Conservation (phyloP, 2,329 filamentous ascomycete species). For the Elsinoe arachidis region DNA sequence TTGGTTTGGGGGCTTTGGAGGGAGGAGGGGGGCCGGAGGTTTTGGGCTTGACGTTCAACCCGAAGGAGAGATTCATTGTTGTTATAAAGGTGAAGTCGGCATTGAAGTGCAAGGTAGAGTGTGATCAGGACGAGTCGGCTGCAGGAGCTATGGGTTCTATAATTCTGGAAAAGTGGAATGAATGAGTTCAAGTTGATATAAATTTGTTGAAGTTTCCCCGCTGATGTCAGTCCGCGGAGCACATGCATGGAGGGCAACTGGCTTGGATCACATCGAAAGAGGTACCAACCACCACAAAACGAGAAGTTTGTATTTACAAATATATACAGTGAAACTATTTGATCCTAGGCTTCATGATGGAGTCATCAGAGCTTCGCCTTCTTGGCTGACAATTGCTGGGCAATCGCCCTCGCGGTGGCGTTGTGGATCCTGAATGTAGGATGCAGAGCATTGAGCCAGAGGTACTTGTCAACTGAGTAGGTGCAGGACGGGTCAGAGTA, state of each 20-base stretch:
- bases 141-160: not conserved
- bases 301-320: not conserved
- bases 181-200: not conserved
- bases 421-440: conserved; percentile 57
- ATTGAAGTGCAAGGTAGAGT: not conserved
- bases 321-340: not conserved
- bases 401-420: conserved; percentile 45
- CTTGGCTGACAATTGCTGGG: conserved; percentile 19
- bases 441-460: conserved; percentile 56
- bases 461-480: conserved; percentile 52
- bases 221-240: not conserved
- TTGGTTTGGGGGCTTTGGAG: conserved; percentile 24
- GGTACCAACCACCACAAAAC: not conserved
- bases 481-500: conserved; percentile 40
- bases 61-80: conserved; percentile 29
- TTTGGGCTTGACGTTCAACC: conserved; percentile 28
- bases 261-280: not conserved
- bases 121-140: too few relatives aligned
- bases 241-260: too few relatives aligned
- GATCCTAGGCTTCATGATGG: not conserved
- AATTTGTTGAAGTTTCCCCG: not conserved
- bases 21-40: conserved; percentile 17
- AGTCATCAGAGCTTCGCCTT: not conserved
- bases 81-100: not conserved
- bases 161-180: too few relatives aligned